phyloP scores from a whole-genome alignment of 75 land plant species.

The Pinus tabuliformis region DNA sequence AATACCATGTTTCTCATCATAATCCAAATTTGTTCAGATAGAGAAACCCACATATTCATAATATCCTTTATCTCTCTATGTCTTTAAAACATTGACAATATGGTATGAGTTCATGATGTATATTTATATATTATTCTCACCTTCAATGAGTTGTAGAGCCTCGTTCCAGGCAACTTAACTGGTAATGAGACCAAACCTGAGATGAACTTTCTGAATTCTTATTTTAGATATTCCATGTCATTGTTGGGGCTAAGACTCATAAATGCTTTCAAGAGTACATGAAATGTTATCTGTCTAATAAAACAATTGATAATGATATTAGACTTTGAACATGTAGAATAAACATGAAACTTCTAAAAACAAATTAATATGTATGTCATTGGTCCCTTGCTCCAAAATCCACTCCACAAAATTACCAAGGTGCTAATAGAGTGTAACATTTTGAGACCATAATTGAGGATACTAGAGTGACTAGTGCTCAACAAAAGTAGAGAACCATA shows the following conservation, averaged over 20 bases:
- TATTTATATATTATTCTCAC: constrained; percentile 13
- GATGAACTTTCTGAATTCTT: constrained; percentile 60
- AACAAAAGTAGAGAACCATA: no score
- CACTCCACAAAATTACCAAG: no score
- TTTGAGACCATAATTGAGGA: no score
- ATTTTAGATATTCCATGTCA: constrained; percentile 44
- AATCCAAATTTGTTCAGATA: background rate
- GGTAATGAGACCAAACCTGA: constrained; percentile 65
- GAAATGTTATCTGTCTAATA: constrained; percentile 52
- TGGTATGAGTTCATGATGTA: background rate
- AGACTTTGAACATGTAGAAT: no score
- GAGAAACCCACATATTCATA: background rate
- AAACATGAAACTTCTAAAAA: no score
- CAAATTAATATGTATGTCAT: no score
- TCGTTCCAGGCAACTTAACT: constrained; percentile 52
- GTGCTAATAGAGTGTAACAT: no score
- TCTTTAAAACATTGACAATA: background rate
- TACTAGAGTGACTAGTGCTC: no score
- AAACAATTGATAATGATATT: background rate
- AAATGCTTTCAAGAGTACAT: constrained; percentile 51
- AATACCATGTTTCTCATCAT: background rate
- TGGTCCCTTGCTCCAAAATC: no score
- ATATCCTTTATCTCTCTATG: background rate
- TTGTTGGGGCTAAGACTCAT: constrained; percentile 55
- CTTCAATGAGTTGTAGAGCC: constrained; percentile 54